phyloP scores from a whole-genome alignment of 768 basidiomycete species.

The Punctularia strigosozonata region DNA sequence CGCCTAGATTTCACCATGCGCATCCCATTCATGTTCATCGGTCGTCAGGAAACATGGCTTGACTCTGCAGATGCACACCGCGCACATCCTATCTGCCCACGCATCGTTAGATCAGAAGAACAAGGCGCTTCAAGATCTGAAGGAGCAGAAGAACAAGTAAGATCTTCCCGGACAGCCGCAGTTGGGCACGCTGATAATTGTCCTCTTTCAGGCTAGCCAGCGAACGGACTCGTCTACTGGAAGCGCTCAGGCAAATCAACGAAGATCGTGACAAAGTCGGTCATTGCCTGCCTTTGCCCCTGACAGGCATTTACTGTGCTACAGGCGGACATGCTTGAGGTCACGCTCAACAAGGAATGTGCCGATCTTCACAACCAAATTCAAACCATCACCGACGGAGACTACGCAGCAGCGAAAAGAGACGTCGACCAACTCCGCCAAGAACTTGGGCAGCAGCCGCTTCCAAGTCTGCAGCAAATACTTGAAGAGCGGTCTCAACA shows the following conservation, averaged over 20 bases:
- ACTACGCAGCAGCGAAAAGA: constrained; percentile 60
- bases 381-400: constrained; percentile 54
- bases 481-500: constrained; percentile 56
- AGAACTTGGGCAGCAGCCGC: constrained; percentile 65
- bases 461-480: constrained; percentile 61
- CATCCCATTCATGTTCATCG: neutral
- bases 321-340: constrained; percentile 60
- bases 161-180: constrained; percentile 13
- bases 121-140: constrained; percentile 68
- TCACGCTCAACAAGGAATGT: constrained; percentile 58
- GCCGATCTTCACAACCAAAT: constrained; percentile 59
- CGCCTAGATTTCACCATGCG: neutral
- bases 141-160: constrained; percentile 78
- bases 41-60: constrained; percentile 63
- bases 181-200: constrained; percentile 2
- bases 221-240: constrained; percentile 58
- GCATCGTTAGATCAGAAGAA: constrained; percentile 68
- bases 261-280: constrained; percentile 65
- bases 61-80: constrained; percentile 76
- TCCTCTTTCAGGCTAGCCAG: constrained; percentile 48
- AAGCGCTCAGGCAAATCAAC: constrained; percentile 62
- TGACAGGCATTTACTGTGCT: neutral
- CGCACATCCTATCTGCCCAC: constrained; percentile 78
- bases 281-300: neutral
- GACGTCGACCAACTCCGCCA: constrained; percentile 68